Evolutionary conservation across 2,329 filamentous ascomycete species (phyloP).

Genomic region (Fusarium siculi): DNA sequence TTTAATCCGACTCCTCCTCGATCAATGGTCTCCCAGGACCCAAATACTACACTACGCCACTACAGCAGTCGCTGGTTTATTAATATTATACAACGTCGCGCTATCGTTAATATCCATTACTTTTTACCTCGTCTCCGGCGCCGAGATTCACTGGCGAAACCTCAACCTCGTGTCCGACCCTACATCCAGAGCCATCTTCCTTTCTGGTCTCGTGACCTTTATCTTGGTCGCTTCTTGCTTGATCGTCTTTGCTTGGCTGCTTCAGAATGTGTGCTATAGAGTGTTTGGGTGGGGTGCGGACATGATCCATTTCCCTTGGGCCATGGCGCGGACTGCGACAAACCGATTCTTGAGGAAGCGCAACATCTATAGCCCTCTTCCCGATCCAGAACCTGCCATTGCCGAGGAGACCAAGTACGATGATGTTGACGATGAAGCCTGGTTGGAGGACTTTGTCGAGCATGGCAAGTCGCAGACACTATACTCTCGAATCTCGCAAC

Average conservation of each 20-base stretch:
- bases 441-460: not conserved
- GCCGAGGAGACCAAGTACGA: not conserved
- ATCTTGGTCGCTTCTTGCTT: constrained; percentile 31
- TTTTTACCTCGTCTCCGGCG: constrained; percentile 48
- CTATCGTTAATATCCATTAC: constrained; percentile 44
- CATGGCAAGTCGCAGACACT: constrained; percentile 6
- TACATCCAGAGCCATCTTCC: constrained; percentile 47
- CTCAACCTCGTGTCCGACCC: constrained; percentile 47
- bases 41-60: constrained; percentile 18
- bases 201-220: constrained; percentile 48
- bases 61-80: constrained; percentile 20
- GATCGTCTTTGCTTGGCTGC: constrained; percentile 34
- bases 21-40: constrained; percentile 30
- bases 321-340: constrained; percentile 14
- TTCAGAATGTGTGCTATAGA: constrained; percentile 42
- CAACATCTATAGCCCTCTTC: constrained; percentile 16
- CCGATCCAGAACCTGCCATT: constrained; percentile 14
- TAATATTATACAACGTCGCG: constrained; percentile 38
- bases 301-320: constrained; percentile 43
- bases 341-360: constrained; percentile 19
- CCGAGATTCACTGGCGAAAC: constrained; percentile 52
- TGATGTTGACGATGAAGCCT: constrained; percentile 15
- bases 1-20: constrained; percentile 47
- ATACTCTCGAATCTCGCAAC: not conserved
- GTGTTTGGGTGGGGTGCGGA: constrained; percentile 45